phyloP scores from a whole-genome alignment of 2,329 filamentous ascomycete species.

The Penicillium olsonii region DNA sequence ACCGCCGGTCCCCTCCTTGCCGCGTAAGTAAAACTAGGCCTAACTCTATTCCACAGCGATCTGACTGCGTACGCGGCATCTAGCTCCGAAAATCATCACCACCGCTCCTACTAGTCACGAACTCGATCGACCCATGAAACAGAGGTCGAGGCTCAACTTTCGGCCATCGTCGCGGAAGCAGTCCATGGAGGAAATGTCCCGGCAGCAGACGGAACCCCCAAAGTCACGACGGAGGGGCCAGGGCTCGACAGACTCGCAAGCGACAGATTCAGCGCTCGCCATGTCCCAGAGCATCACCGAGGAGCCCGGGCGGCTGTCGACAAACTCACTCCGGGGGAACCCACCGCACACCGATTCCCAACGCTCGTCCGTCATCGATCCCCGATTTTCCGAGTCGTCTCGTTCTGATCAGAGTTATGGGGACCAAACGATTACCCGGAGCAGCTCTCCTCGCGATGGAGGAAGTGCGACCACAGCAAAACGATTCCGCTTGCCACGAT shows the following conservation, averaged over 20 bases:
- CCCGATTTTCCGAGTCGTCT: conserved; percentile 80
- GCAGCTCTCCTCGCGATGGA: conserved; percentile 62
- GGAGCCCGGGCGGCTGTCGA: conserved; percentile 57
- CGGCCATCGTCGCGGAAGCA: conserved; percentile 36
- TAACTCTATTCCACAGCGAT: background rate
- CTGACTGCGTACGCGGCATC: conserved; percentile 16
- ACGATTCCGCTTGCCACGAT: conserved; percentile 78
- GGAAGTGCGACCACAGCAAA: conserved; percentile 61
- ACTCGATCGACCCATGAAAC: conserved; percentile 47
- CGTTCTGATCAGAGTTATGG: conserved; percentile 81
- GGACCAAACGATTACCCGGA: conserved; percentile 61
- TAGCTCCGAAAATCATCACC: conserved; percentile 75
- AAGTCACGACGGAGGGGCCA: conserved; percentile 26
- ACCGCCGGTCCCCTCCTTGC: conserved; percentile 42
- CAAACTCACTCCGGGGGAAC: conserved; percentile 51
- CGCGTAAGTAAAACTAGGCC: conserved; percentile 34
- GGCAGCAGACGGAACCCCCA: conserved; percentile 16
- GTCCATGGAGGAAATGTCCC: conserved; percentile 33
- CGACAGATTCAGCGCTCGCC: conserved; percentile 33
- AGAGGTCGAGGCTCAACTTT: conserved; percentile 44
- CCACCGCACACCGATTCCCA: conserved; percentile 64
- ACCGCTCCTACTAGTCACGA: conserved; percentile 78
- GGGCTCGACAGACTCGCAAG: conserved; percentile 31
- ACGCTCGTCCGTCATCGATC: conserved; percentile 63
- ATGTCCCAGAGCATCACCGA: conserved; percentile 60